Conservation (phyloP, 78 protist genomes). For the Dictyostelium capitatum region DNA sequence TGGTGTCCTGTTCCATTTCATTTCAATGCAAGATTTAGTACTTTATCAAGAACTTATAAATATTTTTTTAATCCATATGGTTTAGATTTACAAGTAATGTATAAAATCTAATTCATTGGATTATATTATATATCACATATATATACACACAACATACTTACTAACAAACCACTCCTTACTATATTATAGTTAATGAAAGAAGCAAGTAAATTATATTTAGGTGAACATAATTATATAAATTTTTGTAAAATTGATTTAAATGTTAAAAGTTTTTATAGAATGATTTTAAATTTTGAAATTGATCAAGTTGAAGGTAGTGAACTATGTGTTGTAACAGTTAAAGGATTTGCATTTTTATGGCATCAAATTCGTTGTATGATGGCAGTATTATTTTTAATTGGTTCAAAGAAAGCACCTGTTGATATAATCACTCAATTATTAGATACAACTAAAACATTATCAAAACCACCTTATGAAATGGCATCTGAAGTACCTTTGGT, state of each 20-base stretch:
- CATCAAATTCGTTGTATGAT: constrained; percentile 82
- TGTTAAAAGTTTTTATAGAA: constrained; percentile 55
- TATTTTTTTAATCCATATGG: constrained; percentile 50
- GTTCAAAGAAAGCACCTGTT: constrained; percentile 43
- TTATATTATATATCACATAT: too few relatives aligned
- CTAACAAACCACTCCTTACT: background rate
- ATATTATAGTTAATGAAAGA: constrained; percentile 58
- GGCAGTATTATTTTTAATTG: constrained; percentile 72
- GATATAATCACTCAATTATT: constrained; percentile 42
- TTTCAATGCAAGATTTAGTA: constrained; percentile 77
- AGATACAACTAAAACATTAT: constrained; percentile 10
- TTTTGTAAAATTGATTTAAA: constrained; percentile 73
- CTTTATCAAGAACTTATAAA: constrained; percentile 72
- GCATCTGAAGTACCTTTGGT: constrained; percentile 83
- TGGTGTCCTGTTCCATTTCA: constrained; percentile 77
- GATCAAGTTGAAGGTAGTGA: background rate
- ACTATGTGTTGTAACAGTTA: constrained; percentile 43
- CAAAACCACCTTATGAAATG: constrained; percentile 79
- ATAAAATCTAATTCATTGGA: too few relatives aligned
- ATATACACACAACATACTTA: too few relatives aligned
- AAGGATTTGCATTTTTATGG: constrained; percentile 73
- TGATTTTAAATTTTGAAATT: constrained; percentile 29
- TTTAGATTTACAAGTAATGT: constrained; percentile 18
- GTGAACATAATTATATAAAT: constrained; percentile 72
- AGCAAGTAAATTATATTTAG: constrained; percentile 64